phyloP scores from a whole-genome alignment of 2,329 filamentous ascomycete genomes.

The Cercospora sp. region DNA sequence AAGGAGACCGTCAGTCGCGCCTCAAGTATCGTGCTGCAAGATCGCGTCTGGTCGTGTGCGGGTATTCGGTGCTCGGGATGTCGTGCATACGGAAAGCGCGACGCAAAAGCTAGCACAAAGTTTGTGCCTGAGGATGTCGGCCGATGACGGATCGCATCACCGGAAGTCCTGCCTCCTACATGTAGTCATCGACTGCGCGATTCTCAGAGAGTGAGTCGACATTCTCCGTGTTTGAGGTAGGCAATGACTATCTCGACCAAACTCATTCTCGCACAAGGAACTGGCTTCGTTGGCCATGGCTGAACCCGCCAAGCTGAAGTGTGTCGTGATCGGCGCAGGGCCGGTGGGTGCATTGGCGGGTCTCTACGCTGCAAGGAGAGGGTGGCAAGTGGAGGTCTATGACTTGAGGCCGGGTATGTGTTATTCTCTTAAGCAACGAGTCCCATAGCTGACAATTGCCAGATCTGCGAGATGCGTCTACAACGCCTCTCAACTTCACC shows the following conservation, averaged over 20 bases:
- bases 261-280: constrained; percentile 20
- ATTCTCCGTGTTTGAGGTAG: not conserved
- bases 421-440: not conserved
- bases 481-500: constrained; percentile 87
- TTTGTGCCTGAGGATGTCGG: not conserved
- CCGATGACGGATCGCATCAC: constrained; percentile 18
- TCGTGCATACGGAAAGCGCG: not conserved
- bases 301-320: constrained; percentile 29
- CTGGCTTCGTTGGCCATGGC: constrained; percentile 20
- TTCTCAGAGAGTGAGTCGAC: not conserved
- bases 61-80: not conserved
- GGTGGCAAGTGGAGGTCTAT: constrained; percentile 89
- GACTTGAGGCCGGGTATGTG: constrained; percentile 83
- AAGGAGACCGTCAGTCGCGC: not conserved
- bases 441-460: constrained; percentile 19
- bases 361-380: constrained; percentile 85
- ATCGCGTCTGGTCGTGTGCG: not conserved
- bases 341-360: constrained; percentile 91
- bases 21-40: not conserved
- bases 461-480: constrained; percentile 86
- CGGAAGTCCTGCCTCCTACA: not conserved
- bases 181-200: constrained; percentile 15
- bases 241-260: constrained; percentile 20
- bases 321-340: constrained; percentile 82
- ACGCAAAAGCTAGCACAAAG: not conserved